These are phyloP conservation scores for Rhizophagus clarus DNA, from an alignment of 192 early-diverging fungal genomes.

Conservation along the genomic window DNA sequence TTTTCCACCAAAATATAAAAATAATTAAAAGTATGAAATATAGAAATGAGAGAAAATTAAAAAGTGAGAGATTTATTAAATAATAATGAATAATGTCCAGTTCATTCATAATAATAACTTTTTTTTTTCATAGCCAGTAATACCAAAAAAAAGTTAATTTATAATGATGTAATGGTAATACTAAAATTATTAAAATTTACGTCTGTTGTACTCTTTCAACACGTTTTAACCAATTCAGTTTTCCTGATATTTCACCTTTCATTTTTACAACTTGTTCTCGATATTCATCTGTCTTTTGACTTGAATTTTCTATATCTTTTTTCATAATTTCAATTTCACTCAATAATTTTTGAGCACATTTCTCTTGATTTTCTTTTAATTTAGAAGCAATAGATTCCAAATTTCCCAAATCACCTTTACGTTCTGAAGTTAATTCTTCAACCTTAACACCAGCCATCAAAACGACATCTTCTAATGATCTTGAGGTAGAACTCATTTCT, in stretches of 20 bases:
- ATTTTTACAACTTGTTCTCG: slow-evolving; percentile 22
- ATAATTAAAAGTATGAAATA: background rate
- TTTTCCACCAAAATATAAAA: no score
- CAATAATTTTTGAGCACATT: slow-evolving; percentile 27
- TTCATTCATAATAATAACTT: background rate
- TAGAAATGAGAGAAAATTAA: background rate
- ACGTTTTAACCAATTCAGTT: slow-evolving; percentile 31
- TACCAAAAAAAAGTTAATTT: no score
- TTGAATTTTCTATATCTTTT: slow-evolving; percentile 15
- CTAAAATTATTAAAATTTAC: background rate
- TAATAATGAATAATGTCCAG: slow-evolving; percentile 15
- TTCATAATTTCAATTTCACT: slow-evolving; percentile 25
- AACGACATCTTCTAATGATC: slow-evolving; percentile 28
- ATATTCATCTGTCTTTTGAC: slow-evolving; percentile 13
- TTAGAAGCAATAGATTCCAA: slow-evolving; percentile 17
- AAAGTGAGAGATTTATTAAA: background rate
- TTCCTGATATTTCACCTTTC: slow-evolving; percentile 30
- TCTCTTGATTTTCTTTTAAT: slow-evolving; percentile 33
- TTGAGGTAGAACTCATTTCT: slow-evolving; percentile 21
- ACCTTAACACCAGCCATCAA: slow-evolving; percentile 24
- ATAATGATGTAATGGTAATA: no score
- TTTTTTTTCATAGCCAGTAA: no score
- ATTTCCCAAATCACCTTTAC: slow-evolving; percentile 12
- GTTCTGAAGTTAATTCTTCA: slow-evolving; percentile 27
- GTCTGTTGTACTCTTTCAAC: slow-evolving; percentile 10